These are phyloP conservation scores for Scenedesmus sp. DNA, from an alignment of 163 green algal species.

Conservation along the genomic window DNA sequence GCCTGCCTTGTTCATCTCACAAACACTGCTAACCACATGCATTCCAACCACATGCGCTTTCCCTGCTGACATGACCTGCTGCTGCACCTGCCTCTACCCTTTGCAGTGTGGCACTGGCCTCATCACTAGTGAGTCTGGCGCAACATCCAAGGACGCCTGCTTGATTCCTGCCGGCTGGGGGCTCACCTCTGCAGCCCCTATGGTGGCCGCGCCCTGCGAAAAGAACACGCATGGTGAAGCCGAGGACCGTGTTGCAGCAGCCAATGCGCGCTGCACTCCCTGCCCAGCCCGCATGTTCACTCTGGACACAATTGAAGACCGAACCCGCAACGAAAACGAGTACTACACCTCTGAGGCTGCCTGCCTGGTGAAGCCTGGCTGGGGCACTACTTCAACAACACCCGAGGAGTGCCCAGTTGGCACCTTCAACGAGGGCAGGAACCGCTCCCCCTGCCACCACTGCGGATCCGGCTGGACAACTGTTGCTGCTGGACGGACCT, in stretches of 20 bases:
- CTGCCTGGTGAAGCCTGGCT: slow-evolving; percentile 2
- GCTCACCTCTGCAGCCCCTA: neutral
- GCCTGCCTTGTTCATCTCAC: no score
- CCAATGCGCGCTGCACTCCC: neutral
- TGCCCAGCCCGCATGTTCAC: neutral
- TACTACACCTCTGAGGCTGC: neutral
- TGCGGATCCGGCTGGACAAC: neutral
- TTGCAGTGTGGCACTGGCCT: slow-evolving; percentile 1
- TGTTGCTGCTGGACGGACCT: neutral
- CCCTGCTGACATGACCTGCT: no score
- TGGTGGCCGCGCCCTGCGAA: neutral
- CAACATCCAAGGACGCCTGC: neutral
- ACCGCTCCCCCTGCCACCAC: neutral
- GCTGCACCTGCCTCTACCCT: no score
- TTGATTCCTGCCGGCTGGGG: neutral
- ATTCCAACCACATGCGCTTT: no score
- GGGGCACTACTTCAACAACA: neutral
- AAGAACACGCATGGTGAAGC: neutral
- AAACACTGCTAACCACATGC: no score
- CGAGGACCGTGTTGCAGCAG: neutral
- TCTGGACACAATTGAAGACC: neutral
- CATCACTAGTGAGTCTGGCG: neutral
- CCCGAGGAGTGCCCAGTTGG: neutral
- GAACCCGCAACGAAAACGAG: neutral
- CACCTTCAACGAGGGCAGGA: neutral